phyloP scores from a whole-genome alignment of 805 yeast species.

The Cyberlindnera saturnus region DNA sequence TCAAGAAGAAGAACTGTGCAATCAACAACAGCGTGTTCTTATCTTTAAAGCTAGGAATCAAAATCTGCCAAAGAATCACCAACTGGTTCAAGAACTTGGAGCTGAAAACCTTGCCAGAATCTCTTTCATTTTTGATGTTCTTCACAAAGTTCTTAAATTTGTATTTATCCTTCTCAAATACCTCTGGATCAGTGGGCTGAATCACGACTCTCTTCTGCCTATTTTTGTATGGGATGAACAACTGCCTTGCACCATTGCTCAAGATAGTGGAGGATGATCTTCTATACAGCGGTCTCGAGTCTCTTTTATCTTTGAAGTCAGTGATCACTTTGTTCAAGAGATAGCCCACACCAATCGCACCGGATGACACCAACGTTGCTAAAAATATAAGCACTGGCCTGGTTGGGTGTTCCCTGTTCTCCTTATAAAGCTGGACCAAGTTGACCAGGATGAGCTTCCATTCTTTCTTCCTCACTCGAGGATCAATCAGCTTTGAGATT shows the following conservation, averaged over 20 bases:
- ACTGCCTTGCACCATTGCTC: constrained; percentile 25
- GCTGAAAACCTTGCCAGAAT: constrained; percentile 32
- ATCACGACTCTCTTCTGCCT: constrained; percentile 23
- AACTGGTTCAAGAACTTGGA: constrained; percentile 70
- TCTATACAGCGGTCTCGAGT: constrained; percentile 23
- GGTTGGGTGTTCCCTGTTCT: constrained; percentile 23
- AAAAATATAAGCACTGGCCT: constrained; percentile 24
- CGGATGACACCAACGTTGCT: constrained; percentile 20
- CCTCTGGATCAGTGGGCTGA: constrained; percentile 24
- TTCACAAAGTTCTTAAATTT: constrained; percentile 23
- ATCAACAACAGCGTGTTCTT: constrained; percentile 60
- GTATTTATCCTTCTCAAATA: constrained; percentile 23
- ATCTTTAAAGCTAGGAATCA: constrained; percentile 70
- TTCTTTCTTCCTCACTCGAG: constrained; percentile 16
- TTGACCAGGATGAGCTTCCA: constrained; percentile 16
- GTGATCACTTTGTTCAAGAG: constrained; percentile 21
- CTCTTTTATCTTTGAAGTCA: constrained; percentile 23
- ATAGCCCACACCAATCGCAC: constrained; percentile 16
- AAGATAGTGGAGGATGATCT: constrained; percentile 24
- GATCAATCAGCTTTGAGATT: constrained; percentile 15
- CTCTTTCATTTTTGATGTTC: constrained; percentile 18
- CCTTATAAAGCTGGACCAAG: constrained; percentile 21
- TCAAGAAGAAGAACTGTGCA: constrained; percentile 67
- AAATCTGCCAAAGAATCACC: constrained; percentile 68
- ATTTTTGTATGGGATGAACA: constrained; percentile 24